Percentiles rank a stretch among this genome's conserved stretches.
Conservation (phyloP, 208 protist species). For the Acanthamoeba rhysodes region DNA sequence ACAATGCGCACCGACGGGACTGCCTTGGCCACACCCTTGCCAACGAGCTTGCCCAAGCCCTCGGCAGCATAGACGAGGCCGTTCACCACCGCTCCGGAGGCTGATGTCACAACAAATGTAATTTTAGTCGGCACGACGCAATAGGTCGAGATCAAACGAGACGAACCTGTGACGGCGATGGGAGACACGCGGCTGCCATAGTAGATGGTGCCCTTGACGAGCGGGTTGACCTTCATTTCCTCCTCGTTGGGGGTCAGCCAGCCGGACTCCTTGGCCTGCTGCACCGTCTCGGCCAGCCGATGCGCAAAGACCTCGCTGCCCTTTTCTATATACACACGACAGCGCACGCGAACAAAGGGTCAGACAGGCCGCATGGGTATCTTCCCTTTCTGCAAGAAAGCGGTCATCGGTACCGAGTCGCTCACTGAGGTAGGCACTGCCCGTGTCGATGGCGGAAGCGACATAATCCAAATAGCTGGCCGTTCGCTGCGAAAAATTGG, state of each 20-base stretch:
- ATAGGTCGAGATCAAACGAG: background rate
- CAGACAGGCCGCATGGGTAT: too few species aligned
- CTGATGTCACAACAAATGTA: background rate
- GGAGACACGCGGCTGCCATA: constrained; percentile 30
- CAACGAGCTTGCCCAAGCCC: constrained; percentile 2
- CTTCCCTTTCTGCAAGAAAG: too few species aligned
- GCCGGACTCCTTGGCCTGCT: constrained; percentile 26
- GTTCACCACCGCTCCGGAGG: constrained; percentile 43
- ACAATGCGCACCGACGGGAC: background rate
- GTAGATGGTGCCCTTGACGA: constrained; percentile 38
- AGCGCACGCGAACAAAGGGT: too few species aligned
- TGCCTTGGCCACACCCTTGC: constrained; percentile 16
- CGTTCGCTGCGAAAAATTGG: background rate
- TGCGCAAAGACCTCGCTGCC: constrained; percentile 32
- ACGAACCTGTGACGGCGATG: constrained; percentile 34
- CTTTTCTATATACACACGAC: background rate
- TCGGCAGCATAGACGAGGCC: constrained; percentile 23
- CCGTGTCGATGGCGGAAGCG: background rate
- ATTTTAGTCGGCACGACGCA: background rate
- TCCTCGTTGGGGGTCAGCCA: constrained; percentile 33
- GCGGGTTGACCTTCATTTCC: constrained; percentile 52
- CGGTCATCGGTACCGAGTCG: background rate
- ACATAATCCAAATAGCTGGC: background rate
- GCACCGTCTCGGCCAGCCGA: background rate
- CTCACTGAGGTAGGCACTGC: background rate